A percentile compares a stretch with the other conserved stretches of the same genome.
Evolutionary conservation across 805 yeast genomes (phyloP).

Genomic region (Wickerhamiella kazuoi): DNA sequence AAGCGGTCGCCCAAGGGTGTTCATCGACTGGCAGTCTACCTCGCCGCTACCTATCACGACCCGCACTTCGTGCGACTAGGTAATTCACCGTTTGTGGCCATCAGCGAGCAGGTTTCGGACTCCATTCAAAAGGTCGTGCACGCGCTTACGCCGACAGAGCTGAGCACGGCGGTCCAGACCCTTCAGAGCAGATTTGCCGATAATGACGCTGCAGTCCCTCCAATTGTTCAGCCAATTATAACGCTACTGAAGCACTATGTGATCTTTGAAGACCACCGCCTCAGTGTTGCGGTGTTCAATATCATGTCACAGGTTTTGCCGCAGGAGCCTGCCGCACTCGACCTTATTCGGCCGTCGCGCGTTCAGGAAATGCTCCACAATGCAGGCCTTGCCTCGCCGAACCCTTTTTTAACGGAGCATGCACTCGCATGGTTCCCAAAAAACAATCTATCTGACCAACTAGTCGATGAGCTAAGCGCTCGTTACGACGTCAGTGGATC

Average conservation of each 20-base stretch:
- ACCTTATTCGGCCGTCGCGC: neutral
- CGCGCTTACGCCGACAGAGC: neutral
- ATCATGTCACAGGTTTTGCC: neutral
- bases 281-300: neutral
- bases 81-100: neutral
- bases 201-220: neutral
- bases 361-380: neutral
- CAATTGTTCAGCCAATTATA: neutral
- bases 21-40: neutral
- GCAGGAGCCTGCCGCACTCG: too few relatives aligned
- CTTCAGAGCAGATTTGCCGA: neutral
- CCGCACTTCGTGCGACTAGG: neutral
- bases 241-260: neutral
- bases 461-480: neutral
- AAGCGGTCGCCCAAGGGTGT: neutral
- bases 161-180: neutral
- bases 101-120: neutral
- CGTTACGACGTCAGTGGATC: neutral
- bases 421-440: neutral
- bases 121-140: neutral
- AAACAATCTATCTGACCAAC: neutral
- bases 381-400: neutral
- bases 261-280: neutral
- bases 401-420: neutral
- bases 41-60: neutral